phyloP scores from a whole-genome alignment of 2,329 filamentous ascomycete species.

The Anthostomella pinea region DNA sequence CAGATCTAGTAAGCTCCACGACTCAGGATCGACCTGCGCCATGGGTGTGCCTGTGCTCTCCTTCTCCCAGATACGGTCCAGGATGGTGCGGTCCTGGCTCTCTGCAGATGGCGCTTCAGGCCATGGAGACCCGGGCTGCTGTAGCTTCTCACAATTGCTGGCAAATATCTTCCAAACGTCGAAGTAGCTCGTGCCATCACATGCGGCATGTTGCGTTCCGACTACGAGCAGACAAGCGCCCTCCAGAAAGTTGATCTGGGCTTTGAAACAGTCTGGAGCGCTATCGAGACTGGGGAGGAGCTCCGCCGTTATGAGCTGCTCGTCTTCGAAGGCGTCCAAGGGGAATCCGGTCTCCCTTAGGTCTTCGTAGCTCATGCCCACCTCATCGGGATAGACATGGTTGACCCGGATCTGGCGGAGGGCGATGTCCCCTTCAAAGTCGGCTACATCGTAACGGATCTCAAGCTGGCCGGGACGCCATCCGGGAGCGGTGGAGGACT shows the following conservation, averaged over 20 bases:
- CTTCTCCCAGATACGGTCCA: slow-evolving; percentile 9
- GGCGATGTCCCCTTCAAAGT: slow-evolving; percentile 4
- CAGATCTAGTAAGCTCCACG: background rate
- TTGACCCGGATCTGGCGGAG: too few relatives aligned
- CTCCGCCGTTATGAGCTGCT: slow-evolving; percentile 4
- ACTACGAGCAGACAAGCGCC: slow-evolving; percentile 14
- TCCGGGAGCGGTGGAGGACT: slow-evolving; percentile 3
- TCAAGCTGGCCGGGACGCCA: slow-evolving; percentile 20
- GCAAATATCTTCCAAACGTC: slow-evolving; percentile 10
- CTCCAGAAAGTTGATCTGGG: slow-evolving; percentile 19
- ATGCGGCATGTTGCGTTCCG: slow-evolving; percentile 5
- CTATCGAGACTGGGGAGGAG: slow-evolving; percentile 6
- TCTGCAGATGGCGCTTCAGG: background rate
- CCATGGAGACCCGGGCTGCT: background rate
- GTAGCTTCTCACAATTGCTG: slow-evolving; percentile 5
- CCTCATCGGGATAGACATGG: too few relatives aligned
- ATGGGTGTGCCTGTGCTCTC: background rate
- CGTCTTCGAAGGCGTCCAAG: slow-evolving; percentile 12
- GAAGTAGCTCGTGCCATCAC: slow-evolving; percentile 8
- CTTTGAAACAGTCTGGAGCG: slow-evolving; percentile 16
- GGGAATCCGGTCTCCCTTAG: slow-evolving; percentile 18
- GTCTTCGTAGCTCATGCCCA: slow-evolving; percentile 12
- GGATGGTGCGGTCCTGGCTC: slow-evolving; percentile 6
- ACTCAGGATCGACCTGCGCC: background rate
- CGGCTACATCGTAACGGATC: slow-evolving; percentile 9